Conservation (phyloP, 208 protist genomes). For the Trypanosoma theileri region DNA sequence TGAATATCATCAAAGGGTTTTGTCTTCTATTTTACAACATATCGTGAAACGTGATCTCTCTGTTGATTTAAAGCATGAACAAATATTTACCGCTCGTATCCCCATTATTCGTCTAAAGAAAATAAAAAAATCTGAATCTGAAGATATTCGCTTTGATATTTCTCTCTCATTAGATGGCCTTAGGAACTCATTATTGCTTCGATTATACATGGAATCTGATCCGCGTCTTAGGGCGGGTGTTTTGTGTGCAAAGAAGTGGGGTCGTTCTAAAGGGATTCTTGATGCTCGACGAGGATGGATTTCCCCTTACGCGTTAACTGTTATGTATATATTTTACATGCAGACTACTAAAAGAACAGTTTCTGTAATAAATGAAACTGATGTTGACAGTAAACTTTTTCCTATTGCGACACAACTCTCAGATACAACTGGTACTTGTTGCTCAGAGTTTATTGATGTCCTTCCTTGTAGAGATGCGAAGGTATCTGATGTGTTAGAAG, state of each 20-base stretch:
- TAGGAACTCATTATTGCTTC: conserved; percentile 67
- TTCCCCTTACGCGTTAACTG: conserved; percentile 80
- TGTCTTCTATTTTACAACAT: conserved; percentile 51
- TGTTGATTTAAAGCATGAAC: conserved; percentile 42
- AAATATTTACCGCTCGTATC: conserved; percentile 76
- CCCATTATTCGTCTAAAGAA: conserved; percentile 55
- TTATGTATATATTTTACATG: conserved; percentile 84
- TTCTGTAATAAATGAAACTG: conserved; percentile 36
- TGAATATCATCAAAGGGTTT: conserved; percentile 44
- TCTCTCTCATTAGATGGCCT: conserved; percentile 70
- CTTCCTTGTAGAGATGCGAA: conserved; percentile 34
- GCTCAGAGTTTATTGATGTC: conserved; percentile 17
- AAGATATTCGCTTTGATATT: conserved; percentile 64
- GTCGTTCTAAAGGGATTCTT: conserved; percentile 56
- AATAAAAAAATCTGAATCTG: conserved; percentile 1
- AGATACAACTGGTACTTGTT: not conserved
- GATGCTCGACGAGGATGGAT: conserved; percentile 78
- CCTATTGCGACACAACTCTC: not conserved
- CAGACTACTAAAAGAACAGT: conserved; percentile 33
- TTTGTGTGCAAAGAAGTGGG: conserved; percentile 70
- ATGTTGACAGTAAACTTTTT: conserved; percentile 27
- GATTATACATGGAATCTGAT: conserved; percentile 63
- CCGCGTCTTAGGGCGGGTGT: conserved; percentile 54
- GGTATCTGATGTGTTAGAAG: conserved; percentile 32
- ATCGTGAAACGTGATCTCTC: conserved; percentile 24